phyloP scores from a whole-genome alignment of 257 asterid genomes.

The Linaria vulgaris region DNA sequence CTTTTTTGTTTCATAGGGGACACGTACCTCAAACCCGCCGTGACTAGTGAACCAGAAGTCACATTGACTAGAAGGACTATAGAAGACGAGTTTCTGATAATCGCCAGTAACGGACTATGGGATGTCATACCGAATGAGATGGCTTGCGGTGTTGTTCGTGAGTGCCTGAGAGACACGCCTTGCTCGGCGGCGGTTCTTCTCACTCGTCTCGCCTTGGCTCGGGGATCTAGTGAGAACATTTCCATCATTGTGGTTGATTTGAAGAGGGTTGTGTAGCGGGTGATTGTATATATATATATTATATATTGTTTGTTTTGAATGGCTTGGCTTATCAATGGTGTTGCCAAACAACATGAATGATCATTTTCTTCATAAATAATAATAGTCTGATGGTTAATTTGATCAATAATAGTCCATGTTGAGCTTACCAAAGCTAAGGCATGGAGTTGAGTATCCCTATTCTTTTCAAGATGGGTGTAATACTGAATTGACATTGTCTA shows the following conservation, averaged over 20 bases:
- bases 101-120: slow-evolving; percentile 62
- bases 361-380: no score
- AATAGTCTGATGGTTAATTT: no score
- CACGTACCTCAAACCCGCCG: slow-evolving; percentile 41
- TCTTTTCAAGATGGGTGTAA: no score
- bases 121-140: slow-evolving; percentile 43
- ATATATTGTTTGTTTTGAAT: no score
- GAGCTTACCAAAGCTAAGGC: no score
- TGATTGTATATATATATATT: no score
- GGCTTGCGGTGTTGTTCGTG: slow-evolving; percentile 37
- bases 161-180: slow-evolving; percentile 37
- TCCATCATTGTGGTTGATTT: slow-evolving; percentile 47
- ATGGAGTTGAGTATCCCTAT: no score
- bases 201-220: slow-evolving; percentile 51
- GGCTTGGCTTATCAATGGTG: no score
- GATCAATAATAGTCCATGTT: no score
- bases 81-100: slow-evolving; percentile 46
- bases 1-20: slow-evolving; percentile 31
- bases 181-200: slow-evolving; percentile 42
- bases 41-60: slow-evolving; percentile 57
- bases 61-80: slow-evolving; percentile 34
- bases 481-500: no score
- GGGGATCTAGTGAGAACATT: slow-evolving; percentile 39
- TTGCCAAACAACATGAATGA: no score
- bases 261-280: no score